Percentiles rank a stretch among this genome's conserved stretches.
Conservation (phyloP, 2,329 filamentous ascomycete genomes). For the Dissoconium aciculare region DNA sequence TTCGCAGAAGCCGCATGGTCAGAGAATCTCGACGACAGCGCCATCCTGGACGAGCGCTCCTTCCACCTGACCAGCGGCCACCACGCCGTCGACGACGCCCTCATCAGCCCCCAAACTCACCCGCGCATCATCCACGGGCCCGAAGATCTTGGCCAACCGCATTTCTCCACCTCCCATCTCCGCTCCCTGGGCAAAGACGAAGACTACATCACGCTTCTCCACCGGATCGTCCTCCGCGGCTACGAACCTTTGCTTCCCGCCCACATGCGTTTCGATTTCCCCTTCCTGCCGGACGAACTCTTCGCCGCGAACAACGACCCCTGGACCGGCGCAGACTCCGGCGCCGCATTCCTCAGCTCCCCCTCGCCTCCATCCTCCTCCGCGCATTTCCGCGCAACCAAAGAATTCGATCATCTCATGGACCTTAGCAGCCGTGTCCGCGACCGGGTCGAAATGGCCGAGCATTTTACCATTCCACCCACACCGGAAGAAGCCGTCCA, state of each 20-base stretch:
- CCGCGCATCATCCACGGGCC: constrained; percentile 13
- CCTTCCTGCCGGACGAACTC: constrained; percentile 37
- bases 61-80: constrained; percentile 22
- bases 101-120: constrained; percentile 8
- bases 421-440: constrained; percentile 37
- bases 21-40: neutral
- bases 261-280: constrained; percentile 40
- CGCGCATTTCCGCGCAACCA: constrained; percentile 36
- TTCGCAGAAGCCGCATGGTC: neutral
- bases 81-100: constrained; percentile 18
- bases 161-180: constrained; percentile 15
- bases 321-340: too few relatives aligned
- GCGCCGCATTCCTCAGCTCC: constrained; percentile 34
- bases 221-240: constrained; percentile 40
- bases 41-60: constrained; percentile 4
- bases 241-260: constrained; percentile 40
- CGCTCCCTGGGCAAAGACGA: constrained; percentile 31
- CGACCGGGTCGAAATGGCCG: constrained; percentile 31
- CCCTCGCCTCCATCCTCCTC: constrained; percentile 19
- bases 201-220: constrained; percentile 38
- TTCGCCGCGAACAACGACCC: constrained; percentile 32
- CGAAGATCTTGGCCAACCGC: constrained; percentile 11
- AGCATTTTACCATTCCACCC: constrained; percentile 1
- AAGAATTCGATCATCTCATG: constrained; percentile 36
- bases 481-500: constrained; percentile 13